phyloP scores from a whole-genome alignment of 208 protist species.

The Acanthamoeba castellanii region DNA sequence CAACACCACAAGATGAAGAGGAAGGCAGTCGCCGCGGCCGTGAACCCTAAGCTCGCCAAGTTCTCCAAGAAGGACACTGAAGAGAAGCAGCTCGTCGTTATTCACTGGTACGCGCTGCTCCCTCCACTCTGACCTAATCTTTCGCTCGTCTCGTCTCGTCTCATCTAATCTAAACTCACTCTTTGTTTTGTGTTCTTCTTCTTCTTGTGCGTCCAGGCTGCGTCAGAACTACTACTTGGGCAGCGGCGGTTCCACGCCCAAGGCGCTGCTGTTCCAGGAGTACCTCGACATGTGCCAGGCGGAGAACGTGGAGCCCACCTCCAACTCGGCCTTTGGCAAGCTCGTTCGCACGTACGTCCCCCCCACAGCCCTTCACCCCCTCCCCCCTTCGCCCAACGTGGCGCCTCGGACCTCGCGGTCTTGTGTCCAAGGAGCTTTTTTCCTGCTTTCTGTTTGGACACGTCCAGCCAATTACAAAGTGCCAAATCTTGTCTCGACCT shows the following conservation, averaged over 20 bases:
- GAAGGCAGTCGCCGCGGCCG: background rate
- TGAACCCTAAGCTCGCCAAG: background rate
- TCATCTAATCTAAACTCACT: no score
- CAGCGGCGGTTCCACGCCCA: slow-evolving; percentile 4
- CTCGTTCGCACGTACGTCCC: slow-evolving; percentile 49
- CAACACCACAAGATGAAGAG: slow-evolving; percentile 10
- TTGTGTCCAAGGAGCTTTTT: background rate
- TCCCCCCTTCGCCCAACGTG: background rate
- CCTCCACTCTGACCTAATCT: background rate
- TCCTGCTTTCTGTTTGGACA: background rate
- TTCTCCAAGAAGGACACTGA: slow-evolving; percentile 29
- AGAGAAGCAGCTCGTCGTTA: slow-evolving; percentile 20
- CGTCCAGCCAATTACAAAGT: background rate
- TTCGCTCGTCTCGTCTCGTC: background rate
- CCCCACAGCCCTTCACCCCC: background rate
- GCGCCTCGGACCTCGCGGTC: background rate
- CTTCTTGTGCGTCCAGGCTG: background rate
- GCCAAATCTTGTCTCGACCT: background rate
- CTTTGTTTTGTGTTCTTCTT: background rate
- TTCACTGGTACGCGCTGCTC: background rate
- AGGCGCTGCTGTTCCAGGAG: slow-evolving; percentile 36
- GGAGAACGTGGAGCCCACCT: slow-evolving; percentile 47
- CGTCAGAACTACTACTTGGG: slow-evolving; percentile 43
- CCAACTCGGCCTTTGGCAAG: slow-evolving; percentile 58
- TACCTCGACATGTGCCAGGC: slow-evolving; percentile 32